A percentile compares a stretch with the other conserved stretches of the same genome.
Conservation (phyloP, 2,329 filamentous ascomycete species). For the Emergomyces pasteurianus region DNA sequence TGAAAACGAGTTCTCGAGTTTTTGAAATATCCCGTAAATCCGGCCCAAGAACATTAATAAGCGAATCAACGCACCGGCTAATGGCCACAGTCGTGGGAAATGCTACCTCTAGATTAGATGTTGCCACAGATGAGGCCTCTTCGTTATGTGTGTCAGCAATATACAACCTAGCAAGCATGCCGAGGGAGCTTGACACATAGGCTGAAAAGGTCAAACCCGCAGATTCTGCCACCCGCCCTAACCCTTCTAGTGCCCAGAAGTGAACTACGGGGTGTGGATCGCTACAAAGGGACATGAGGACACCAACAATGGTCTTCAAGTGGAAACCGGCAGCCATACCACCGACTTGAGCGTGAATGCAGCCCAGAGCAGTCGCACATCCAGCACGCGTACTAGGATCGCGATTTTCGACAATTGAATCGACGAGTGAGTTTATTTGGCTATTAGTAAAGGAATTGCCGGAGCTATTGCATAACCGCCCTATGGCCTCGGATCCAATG, state of each 20-base stretch:
- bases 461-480: constrained; percentile 69
- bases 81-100: constrained; percentile 72
- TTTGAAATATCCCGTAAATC: constrained; percentile 89
- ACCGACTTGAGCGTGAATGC: constrained; percentile 88
- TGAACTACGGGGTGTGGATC: constrained; percentile 93
- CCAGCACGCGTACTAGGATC: constrained; percentile 89
- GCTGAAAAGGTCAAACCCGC: constrained; percentile 84
- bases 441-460: constrained; percentile 81
- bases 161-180: constrained; percentile 89
- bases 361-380: constrained; percentile 84
- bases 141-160: constrained; percentile 82
- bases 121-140: constrained; percentile 65
- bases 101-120: constrained; percentile 83
- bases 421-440: constrained; percentile 83
- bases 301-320: constrained; percentile 91
- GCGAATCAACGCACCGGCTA: constrained; percentile 79
- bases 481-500: constrained; percentile 73
- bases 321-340: constrained; percentile 97
- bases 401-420: constrained; percentile 86
- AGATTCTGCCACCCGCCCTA: constrained; percentile 78
- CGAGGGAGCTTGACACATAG: constrained; percentile 80
- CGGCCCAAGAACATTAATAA: constrained; percentile 91
- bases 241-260: constrained; percentile 86
- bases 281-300: constrained; percentile 93
- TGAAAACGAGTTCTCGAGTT: constrained; percentile 83